These are phyloP conservation scores for Globisporangium cederbergense DNA, from an alignment of 352 stramenopile genomes.

Conservation along the genomic window DNA sequence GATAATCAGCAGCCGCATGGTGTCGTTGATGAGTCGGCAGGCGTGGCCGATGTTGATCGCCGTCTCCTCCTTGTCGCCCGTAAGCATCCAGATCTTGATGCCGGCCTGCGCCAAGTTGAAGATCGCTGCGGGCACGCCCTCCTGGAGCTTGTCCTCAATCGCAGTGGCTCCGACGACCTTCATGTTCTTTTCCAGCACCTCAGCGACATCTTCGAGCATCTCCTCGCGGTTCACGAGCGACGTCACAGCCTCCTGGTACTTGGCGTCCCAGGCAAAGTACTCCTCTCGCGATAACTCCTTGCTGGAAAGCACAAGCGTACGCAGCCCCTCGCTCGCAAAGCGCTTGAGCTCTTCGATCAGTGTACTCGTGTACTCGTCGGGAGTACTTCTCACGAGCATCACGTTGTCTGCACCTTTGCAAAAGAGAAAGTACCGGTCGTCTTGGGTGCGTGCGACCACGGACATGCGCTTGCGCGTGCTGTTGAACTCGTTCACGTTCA, in stretches of 20 bases:
- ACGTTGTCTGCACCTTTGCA: constrained; percentile 87
- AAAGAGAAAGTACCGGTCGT: constrained; percentile 47
- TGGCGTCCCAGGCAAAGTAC: constrained; percentile 59
- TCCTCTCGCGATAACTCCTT: constrained; percentile 54
- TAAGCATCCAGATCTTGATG: constrained; percentile 96
- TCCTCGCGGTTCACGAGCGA: constrained; percentile 56
- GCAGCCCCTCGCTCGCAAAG: constrained; percentile 81
- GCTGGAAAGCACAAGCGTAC: constrained; percentile 74
- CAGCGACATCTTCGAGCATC: constrained; percentile 48
- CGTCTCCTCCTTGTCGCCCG: constrained; percentile 93
- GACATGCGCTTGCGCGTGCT: constrained; percentile 98
- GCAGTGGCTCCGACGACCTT: constrained; percentile 87
- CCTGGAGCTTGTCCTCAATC: constrained; percentile 93
- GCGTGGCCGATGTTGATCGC: constrained; percentile 92
- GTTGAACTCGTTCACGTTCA: constrained; percentile 86
- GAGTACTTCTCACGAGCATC: constrained; percentile 61
- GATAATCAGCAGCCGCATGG: constrained; percentile 51
- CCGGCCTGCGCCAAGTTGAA: constrained; percentile 80
- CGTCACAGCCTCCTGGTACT: constrained; percentile 59
- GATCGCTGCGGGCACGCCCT: constrained; percentile 86
- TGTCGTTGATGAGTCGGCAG: constrained; percentile 66
- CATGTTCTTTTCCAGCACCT: constrained; percentile 68
- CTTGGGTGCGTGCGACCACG: constrained; percentile 81
- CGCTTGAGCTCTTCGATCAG: constrained; percentile 57
- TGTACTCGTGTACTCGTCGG: constrained; percentile 28